Base-by-base conservation (phyloP, 306 rosid genomes). In the Erythrophleum fordii region DNA sequence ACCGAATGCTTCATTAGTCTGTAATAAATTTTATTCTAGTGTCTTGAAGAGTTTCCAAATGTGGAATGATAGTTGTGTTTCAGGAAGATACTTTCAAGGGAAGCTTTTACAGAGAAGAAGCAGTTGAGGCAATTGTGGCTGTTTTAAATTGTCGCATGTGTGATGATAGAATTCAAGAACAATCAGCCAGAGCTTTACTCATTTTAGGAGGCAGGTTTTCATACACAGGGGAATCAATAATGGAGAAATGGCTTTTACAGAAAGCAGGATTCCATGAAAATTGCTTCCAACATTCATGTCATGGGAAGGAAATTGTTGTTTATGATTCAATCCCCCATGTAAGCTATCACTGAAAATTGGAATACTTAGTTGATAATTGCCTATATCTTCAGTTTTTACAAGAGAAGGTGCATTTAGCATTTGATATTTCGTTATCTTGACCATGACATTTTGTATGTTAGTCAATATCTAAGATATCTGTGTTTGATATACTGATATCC, bases 91-190 rank as follows among this genome's bases (percentile, higher is more conserved):
- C 89, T 80, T 70, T 77, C 70, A 85, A 80, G 53, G 80, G 87
- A 41, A 94, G 97, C 80, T 74, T 91, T 72, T 91, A 87, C 78
- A 89, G 98, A 86, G 89, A 86, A 86, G 98, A 94, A 80, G 98
- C 97, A 7, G 79, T 92, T 12, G 94, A 89, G 31, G 86, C 92
- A 29, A 46, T 92, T 45, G 88, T 87, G 83, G 82, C 39, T 31
- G 72, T 92, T 45, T 91, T 92, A 73, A 82, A 88, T 76, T 87
- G 88, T 77, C 83, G 74, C 77, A 29, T 28, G 22, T 80, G 86
- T 72, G 68, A 72, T 17, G 87, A 79, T 46, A 75, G 80, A 46
- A 81, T 84, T 69, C 97, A 88, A 83, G 90, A 88, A 69, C 85
- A 86, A 85, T 84, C 92, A 64, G 91, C 94, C 5, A 76, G 78